Base-by-base conservation (phyloP, 352 stramenopile genomes). In the Pythium plurisporium region DNA sequence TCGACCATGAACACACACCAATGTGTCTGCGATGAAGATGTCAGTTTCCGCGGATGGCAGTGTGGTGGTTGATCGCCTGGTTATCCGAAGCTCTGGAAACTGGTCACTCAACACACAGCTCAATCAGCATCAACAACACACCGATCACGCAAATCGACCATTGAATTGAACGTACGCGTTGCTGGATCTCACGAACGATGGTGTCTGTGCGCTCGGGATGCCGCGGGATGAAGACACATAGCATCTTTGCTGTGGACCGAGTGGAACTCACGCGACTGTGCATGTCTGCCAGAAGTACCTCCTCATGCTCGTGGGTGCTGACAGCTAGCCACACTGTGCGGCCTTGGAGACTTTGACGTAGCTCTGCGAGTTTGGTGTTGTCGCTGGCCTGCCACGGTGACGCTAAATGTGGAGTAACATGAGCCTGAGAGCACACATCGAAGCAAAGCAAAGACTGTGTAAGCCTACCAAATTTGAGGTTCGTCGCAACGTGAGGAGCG, bases 391-490 rank as follows among this genome's bases (percentile, higher is more conserved):
- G 31, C 54, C 53, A 62, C 15, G 42, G 25, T 20, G 56, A 63
- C 10, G 67, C 67, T 75, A 36, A 17, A 19, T 7, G 23, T 43
- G 27, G 2, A 23, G 10, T 17, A 52, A 1, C 15, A 15, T 38
- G 9, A 38, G 33, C 15, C 10, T 15, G 33, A 38, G 33, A n/a
- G n/a, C n/a, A n/a, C n/a, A n/a, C n/a, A 44, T 42, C 4, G 8
- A 22, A 29, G n/a, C 14, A 3, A 17, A n/a, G 37, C 27, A 22
- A 27, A 4, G 15, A 33, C 8, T 29, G 1, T 5, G 25, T 53
- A 50, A n/a, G 58, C 62, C 19, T 65, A 92, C 80, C 70, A 50
- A 92, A 84, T 46, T 92, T 92, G n/a, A 92, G 65, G 42, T 92
- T 89, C 17, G 64, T 63, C 12, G 73, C 56, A 15, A 65, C 48